A percentile compares a stretch with the other conserved stretches of the same genome.
Conservation (phyloP, 306 rosid genomes). For the Ammopiptanthus mongolicus region DNA sequence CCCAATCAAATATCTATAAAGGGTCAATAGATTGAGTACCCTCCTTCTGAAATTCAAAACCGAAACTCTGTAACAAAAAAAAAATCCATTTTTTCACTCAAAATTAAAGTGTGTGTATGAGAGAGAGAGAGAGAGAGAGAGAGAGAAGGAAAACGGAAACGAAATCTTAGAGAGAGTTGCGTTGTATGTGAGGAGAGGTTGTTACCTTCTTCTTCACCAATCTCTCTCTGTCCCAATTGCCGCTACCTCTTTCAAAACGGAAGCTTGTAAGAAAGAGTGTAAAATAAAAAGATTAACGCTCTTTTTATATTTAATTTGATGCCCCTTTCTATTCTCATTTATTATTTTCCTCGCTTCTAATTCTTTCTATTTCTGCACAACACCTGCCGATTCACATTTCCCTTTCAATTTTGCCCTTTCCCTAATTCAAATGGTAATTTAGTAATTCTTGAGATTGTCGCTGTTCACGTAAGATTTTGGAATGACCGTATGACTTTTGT, state of each 20-base stretch:
- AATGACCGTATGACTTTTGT: too few species aligned
- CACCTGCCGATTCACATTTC: background rate
- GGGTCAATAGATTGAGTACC: conserved; percentile 15
- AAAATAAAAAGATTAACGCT: background rate
- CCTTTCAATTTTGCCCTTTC: background rate
- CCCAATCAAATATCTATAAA: background rate
- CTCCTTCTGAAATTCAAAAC: conserved; percentile 21
- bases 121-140: background rate
- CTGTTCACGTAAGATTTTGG: too few species aligned
- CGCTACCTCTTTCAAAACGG: background rate
- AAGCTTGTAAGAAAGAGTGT: background rate
- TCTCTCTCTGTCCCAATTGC: background rate
- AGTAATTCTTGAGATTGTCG: too few species aligned
- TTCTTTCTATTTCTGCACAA: background rate
- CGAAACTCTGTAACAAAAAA: background rate
- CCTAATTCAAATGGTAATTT: background rate
- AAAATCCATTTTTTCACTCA: background rate
- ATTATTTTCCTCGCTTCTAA: background rate
- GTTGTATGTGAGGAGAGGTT: conserved; percentile 24
- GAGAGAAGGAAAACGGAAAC: background rate
- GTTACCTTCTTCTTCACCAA: conserved; percentile 16
- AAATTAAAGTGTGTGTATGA: background rate
- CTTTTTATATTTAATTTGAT: background rate
- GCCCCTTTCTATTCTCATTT: background rate
- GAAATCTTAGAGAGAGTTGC: conserved; percentile 12